Percentiles rank a stretch among this genome's conserved stretches.
phyloP scores from a whole-genome alignment of 306 rosid genomes.

The Phaseolus lunatus region DNA sequence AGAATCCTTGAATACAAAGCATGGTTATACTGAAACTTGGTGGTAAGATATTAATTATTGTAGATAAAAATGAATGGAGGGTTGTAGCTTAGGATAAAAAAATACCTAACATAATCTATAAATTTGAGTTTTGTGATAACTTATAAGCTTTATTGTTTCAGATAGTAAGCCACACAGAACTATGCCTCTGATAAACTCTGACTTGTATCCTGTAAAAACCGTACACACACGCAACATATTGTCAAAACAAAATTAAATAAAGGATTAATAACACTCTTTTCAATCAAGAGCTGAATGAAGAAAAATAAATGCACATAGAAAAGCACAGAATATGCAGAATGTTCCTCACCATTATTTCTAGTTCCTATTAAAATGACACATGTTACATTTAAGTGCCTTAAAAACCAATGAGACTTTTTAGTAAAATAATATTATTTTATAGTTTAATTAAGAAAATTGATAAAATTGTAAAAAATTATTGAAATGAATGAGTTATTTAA shows the following conservation, averaged over 20 bases:
- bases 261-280: neutral
- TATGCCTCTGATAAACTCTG: neutral
- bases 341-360: no score
- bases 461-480: no score
- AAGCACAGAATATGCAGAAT: neutral
- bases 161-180: neutral
- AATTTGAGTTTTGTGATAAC: neutral
- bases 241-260: neutral
- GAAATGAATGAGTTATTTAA: no score
- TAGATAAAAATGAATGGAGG: neutral
- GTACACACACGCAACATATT: neutral
- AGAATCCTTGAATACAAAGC: no score
- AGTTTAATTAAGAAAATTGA: no score
- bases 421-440: no score
- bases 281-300: neutral
- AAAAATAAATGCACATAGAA: neutral
- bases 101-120: neutral
- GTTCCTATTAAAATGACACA: no score
- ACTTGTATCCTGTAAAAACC: constrained; percentile 6
- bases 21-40: neutral
- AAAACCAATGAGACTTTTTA: no score
- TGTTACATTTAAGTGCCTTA: no score
- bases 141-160: neutral
- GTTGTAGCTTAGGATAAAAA: no score
- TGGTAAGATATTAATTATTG: neutral